Evolutionary conservation across 2,329 filamentous ascomycete genomes (phyloP).

Genomic region (Aspergillus latus): DNA sequence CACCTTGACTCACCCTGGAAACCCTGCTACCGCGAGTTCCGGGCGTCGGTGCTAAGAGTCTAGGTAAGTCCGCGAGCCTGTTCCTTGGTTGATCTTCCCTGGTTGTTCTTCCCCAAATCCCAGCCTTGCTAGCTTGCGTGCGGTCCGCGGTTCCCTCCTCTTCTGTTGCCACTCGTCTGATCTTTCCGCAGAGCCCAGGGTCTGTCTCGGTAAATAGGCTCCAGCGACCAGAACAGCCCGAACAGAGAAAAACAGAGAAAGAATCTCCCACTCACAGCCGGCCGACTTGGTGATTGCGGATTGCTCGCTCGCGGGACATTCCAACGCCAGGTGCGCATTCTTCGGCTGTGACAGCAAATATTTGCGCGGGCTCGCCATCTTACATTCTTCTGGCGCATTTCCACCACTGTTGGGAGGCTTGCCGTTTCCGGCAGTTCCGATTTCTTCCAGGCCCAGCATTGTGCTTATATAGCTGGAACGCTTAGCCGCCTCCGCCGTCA

Average conservation of each 20-base stretch:
- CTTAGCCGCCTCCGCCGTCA: not conserved
- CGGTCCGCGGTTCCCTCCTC: slow-evolving; percentile 12
- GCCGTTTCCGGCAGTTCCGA: slow-evolving; percentile 19
- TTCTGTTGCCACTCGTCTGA: slow-evolving; percentile 16
- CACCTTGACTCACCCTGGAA: too few species aligned
- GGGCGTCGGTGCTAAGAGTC: not conserved
- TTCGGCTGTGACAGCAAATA: slow-evolving; percentile 17
- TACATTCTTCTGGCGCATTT: slow-evolving; percentile 18
- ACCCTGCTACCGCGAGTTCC: not conserved
- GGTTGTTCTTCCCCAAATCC: slow-evolving; percentile 1
- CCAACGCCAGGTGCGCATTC: slow-evolving; percentile 20
- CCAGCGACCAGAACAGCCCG: not conserved
- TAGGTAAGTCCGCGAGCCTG: not conserved
- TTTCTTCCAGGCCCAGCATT: not conserved
- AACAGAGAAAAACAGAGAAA: too few species aligned
- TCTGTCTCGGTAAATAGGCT: not conserved
- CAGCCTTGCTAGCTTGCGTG: not conserved
- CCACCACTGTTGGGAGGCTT: slow-evolving; percentile 15
- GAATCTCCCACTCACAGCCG: slow-evolving; percentile 1
- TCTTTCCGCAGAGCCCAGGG: not conserved
- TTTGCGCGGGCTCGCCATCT: slow-evolving; percentile 5
- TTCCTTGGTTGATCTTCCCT: not conserved
- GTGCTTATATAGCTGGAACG: slow-evolving; percentile 14
- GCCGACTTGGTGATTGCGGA: slow-evolving; percentile 1
- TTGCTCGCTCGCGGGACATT: slow-evolving; percentile 11